Base-by-base conservation (phyloP, 768 basidiomycete genomes). In the Ramaria sp. region DNA sequence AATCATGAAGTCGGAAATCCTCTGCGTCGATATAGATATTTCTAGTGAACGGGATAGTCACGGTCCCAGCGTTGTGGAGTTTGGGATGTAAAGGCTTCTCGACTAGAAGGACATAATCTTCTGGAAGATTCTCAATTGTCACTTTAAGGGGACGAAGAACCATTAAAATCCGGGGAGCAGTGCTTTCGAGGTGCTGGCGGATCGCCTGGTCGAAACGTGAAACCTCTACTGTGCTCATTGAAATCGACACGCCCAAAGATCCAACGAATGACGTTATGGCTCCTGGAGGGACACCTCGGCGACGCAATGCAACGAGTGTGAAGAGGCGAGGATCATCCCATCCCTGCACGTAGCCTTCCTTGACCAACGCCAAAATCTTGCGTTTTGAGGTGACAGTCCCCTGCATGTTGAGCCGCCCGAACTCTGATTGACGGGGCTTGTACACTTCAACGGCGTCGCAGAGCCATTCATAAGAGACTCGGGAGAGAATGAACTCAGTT, bases 241-340 rank as follows among this genome's bases (percentile, higher is more conserved):
- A 75, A 4, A 86, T 91, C 12, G 96, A 95, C 10, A 99, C 93
- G 46, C 96, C 96, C n/a, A 99, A 79, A 4, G 81, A 80, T 72
- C 87, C 86, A 60, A 99, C 92, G 70, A 99, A 98, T 2, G 87
- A 86, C 59, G 88, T 75, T 67, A 99, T 88, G 7, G 96, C 96
- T 34, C 90, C 91, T 10, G 96, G 95, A n/a, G 96, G 96, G 20
- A 98, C 82, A 51, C 96, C 96, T 37, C 96, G 86, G 59, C 96
- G 81, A 53, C 95, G 87, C 43, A 98, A 80, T 4, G 95, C 94
- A 64, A 96, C 94, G 59, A 98, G 83, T 0, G 96, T 98, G 72
- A 96, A 95, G 50, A 99, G 79, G 15, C 96, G 86, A 31, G 96
- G 96, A 65, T 99, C 96, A 65, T 98, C 93, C 96, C 96, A 99